Conservation (phyloP, 2,329 filamentous ascomycete genomes). For the Pseudomassariella vexata region DNA sequence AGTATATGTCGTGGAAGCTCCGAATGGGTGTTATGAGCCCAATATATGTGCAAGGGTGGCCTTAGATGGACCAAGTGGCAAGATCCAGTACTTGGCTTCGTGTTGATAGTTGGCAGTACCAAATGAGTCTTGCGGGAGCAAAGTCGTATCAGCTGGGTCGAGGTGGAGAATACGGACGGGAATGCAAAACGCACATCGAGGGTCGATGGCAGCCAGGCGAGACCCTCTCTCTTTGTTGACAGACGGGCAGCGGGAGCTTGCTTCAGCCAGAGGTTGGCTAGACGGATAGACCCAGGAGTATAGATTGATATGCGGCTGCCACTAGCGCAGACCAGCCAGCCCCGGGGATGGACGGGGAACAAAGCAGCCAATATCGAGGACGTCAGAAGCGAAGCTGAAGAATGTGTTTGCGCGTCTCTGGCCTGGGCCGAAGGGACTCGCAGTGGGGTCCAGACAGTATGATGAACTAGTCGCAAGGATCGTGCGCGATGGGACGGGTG, state of each 20-base stretch:
- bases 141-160: conserved; percentile 11
- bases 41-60: conserved; percentile 24
- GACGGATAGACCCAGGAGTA: conserved; percentile 8
- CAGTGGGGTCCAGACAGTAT: conserved; percentile 13
- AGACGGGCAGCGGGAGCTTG: conserved; percentile 18
- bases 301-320: conserved; percentile 15
- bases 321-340: no score
- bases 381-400: conserved; percentile 14
- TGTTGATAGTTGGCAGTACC: conserved; percentile 14
- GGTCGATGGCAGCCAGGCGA: conserved; percentile 18
- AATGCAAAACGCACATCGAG: conserved; percentile 19
- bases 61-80: conserved; percentile 12
- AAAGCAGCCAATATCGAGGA: conserved; percentile 23
- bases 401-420: conserved; percentile 9
- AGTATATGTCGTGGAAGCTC: neutral
- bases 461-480: conserved; percentile 12
- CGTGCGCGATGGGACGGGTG: conserved; percentile 13
- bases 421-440: conserved; percentile 3
- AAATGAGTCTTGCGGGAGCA: conserved; percentile 11
- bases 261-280: conserved; percentile 18
- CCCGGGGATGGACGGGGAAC: no score
- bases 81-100: conserved; percentile 14
- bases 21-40: conserved; percentile 11
- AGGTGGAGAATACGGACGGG: conserved; percentile 14
- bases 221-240: conserved; percentile 24